Evolutionary conservation across 2,329 filamentous ascomycete genomes (phyloP).

Genomic region (Cytospora mali): DNA sequence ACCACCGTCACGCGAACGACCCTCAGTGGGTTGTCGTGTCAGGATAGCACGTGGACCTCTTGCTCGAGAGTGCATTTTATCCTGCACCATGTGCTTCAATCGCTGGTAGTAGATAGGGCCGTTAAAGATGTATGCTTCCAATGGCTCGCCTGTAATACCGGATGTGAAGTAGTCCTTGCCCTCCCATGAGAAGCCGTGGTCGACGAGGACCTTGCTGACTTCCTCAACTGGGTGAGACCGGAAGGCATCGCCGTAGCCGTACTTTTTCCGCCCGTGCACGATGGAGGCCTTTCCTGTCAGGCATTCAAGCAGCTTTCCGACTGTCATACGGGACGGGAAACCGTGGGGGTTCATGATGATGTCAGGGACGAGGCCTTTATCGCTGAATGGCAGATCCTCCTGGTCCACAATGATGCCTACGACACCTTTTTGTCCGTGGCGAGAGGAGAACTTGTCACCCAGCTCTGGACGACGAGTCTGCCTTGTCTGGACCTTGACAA

Average conservation of each 20-base stretch:
- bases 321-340: constrained; percentile 99
- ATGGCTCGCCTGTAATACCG: constrained; percentile 89
- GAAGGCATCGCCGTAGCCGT: constrained; percentile 81
- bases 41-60: constrained; percentile 88
- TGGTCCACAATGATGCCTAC: constrained; percentile 96
- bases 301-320: constrained; percentile 95
- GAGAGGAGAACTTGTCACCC: constrained; percentile 97
- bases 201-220: constrained; percentile 82
- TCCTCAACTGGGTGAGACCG: constrained; percentile 81
- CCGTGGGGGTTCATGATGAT: constrained; percentile 99
- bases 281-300: constrained; percentile 93
- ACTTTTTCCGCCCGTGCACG: constrained; percentile 80
- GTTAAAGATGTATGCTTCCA: constrained; percentile 97
- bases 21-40: constrained; percentile 94
- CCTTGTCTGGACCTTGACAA: constrained; percentile 94
- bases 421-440: constrained; percentile 97
- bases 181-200: constrained; percentile 91
- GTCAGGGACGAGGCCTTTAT: constrained; percentile 87
- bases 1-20: constrained; percentile 88
- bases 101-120: constrained; percentile 99
- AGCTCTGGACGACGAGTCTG: constrained; percentile 94
- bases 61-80: constrained; percentile 97
- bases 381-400: constrained; percentile 95
- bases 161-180: constrained; percentile 97
- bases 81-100: constrained; percentile 99